These are phyloP conservation scores for Pseudocercospora eumusae DNA, from an alignment of 2,329 filamentous ascomycete genomes.

Conservation along the genomic window DNA sequence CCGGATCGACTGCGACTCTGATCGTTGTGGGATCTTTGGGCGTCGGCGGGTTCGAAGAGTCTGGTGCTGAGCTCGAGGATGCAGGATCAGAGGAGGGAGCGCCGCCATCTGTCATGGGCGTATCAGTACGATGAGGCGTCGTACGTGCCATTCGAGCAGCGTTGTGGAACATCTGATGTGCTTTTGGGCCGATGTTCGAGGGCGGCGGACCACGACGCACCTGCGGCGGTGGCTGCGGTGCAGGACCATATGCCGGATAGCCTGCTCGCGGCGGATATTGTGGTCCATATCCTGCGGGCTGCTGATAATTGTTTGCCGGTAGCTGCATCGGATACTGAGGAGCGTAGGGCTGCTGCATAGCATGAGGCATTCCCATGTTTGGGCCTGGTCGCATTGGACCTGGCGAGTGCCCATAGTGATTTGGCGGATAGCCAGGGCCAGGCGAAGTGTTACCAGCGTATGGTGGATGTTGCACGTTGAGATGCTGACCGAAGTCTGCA, in stretches of 20 bases:
- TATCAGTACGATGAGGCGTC: conserved; percentile 38
- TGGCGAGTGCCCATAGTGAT: conserved; percentile 31
- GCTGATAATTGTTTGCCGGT: conserved; percentile 17
- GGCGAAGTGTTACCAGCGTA: conserved; percentile 31
- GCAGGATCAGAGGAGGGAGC: conserved; percentile 48
- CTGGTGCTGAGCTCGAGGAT: conserved; percentile 44
- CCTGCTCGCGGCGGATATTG: conserved; percentile 31
- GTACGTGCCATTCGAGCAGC: conserved; percentile 38
- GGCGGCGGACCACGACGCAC: conserved; percentile 31
- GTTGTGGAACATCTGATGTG: conserved; percentile 40
- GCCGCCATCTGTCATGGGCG: conserved; percentile 43
- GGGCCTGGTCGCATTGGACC: conserved; percentile 30
- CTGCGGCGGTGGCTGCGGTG: conserved; percentile 28
- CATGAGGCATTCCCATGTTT: conserved; percentile 26
- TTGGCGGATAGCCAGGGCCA: conserved; percentile 30
- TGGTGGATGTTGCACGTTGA: conserved; percentile 34
- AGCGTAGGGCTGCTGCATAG: conserved; percentile 26
- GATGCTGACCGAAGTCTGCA: conserved; percentile 28
- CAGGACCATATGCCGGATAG: conserved; percentile 28
- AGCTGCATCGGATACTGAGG: conserved; percentile 28
- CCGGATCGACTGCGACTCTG: conserved; percentile 41
- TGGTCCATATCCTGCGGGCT: conserved; percentile 17
- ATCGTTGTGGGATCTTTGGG: conserved; percentile 44
- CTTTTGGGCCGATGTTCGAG: conserved; percentile 32
- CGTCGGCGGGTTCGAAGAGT: conserved; percentile 43